Evolutionary conservation across 2,329 filamentous ascomycete genomes (phyloP).

Genomic region (Alternaria viburni): DNA sequence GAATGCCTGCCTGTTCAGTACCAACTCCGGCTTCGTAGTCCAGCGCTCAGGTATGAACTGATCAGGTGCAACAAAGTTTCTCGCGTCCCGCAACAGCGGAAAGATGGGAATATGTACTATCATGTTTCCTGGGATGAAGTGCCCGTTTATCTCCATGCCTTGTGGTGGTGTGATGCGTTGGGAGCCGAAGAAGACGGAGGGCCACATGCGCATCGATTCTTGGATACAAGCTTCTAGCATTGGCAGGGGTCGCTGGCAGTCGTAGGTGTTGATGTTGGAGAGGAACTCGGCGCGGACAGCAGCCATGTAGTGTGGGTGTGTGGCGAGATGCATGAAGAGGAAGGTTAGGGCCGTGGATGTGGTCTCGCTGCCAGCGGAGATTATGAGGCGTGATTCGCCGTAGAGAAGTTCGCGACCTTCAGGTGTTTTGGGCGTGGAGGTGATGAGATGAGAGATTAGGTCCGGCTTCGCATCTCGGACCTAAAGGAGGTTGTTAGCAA

Average conservation of each 20-base stretch:
- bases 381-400: conserved; percentile 40
- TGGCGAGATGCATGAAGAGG: conserved; percentile 49
- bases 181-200: conserved; percentile 31
- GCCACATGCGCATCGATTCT: conserved; percentile 37
- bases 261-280: conserved; percentile 7
- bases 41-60: conserved; percentile 37
- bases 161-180: conserved; percentile 39
- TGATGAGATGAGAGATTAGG: conserved; percentile 32
- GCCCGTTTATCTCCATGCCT: conserved; percentile 29
- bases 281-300: conserved; percentile 29
- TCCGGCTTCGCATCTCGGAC: conserved; percentile 26
- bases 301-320: conserved; percentile 22
- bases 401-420: conserved; percentile 29
- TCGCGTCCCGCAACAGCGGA: conserved; percentile 21
- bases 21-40: conserved; percentile 24
- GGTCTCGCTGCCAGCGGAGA: conserved; percentile 51
- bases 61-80: conserved; percentile 27
- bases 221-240: conserved; percentile 32
- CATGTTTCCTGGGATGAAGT: conserved; percentile 37
- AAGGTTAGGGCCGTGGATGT: conserved; percentile 61
- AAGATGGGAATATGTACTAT: conserved; percentile 31
- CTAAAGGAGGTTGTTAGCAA: conserved; percentile 6
- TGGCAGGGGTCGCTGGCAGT: conserved; percentile 17
- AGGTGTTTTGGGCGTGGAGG: conserved; percentile 16
- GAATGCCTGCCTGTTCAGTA: conserved; percentile 60